These are phyloP conservation scores for Eutrema heterophyllum DNA, from an alignment of 345 rosid genomes.

Conservation along the genomic window DNA sequence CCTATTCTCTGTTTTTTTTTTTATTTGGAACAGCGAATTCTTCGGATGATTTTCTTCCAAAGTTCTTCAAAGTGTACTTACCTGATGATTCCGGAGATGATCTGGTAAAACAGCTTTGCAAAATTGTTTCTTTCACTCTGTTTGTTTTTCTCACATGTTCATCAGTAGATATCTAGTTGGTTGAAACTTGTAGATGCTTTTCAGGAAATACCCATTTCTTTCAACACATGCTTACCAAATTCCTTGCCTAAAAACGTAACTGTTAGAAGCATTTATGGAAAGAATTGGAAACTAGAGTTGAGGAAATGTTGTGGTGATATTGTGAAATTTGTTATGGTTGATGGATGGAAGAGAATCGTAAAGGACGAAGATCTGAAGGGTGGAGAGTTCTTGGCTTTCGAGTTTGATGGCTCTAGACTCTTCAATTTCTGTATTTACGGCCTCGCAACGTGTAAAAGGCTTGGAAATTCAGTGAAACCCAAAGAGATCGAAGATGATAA, in stretches of 20 bases:
- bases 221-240: slow-evolving; percentile 1
- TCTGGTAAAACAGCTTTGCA: slow-evolving; percentile 2
- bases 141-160: background rate
- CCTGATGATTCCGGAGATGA: slow-evolving; percentile 20
- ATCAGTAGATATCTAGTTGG: background rate
- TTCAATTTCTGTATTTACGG: slow-evolving; percentile 23
- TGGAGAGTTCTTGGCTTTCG: slow-evolving; percentile 24
- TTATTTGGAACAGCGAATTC: background rate
- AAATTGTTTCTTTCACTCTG: background rate
- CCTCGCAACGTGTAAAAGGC: slow-evolving; percentile 18
- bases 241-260: background rate
- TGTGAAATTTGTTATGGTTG: slow-evolving; percentile 1
- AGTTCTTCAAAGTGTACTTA: slow-evolving; percentile 28
- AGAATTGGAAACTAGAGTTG: slow-evolving; percentile 2
- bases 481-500: background rate
- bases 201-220: slow-evolving; percentile 16
- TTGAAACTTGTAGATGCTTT: background rate
- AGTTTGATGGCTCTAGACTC: slow-evolving; percentile 11
- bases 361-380: slow-evolving; percentile 9
- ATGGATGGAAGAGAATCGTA: slow-evolving; percentile 14
- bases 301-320: background rate
- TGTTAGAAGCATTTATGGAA: slow-evolving; percentile 20
- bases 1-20: background rate
- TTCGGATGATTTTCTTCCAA: slow-evolving; percentile 6
- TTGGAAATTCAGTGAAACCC: slow-evolving; percentile 5